Evolutionary conservation across 140 eudicot genomes (phyloP), one percentile per base, ranked within the genome.

Genomic region (Bidens hawaiensis): DNA sequence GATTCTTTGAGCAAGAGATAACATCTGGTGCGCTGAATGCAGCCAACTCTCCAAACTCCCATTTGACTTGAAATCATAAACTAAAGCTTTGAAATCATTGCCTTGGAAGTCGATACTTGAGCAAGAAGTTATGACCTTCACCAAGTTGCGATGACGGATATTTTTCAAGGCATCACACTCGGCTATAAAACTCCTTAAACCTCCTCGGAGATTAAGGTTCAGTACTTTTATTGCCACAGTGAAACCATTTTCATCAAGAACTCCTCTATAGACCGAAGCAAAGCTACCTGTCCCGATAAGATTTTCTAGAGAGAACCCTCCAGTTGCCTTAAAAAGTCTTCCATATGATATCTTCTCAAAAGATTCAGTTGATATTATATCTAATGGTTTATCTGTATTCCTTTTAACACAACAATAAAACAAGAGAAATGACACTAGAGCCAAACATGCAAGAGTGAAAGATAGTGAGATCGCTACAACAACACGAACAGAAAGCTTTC

Each of bases 51-150:
- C 83, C 6, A 78, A 34, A 49, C 55, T 68, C 50, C 83, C 80
- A 40, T 74, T 78, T 4, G 76, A 50, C 75, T 72, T 62, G 60
- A 61, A 78, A 9, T 71, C 73, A 8, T 72, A 71, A 17, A 81
- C 82, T 10, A 81, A 28, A 11, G 86, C 86, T 46, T 76, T 81
- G 70, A 81, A 81, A 28, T 81, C 86, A 7, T 64, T 69, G 5
- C 82, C 82, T n/a, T 81, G 71, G 62, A 34, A 60, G 69, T 81
- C 78, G 12, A 73, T 5, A 41, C 66, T 45, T 15, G 83, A 76
- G 48, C 85, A 75, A 8, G 40, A 57, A 27, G 76, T 71, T 5
- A 80, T 46, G 7, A 80, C 42, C 21, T 74, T 75, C 1, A 70
- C 78, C 22, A 75, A 71, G 51, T 68, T 78, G 15, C 69, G 70